A percentile compares a stretch with the other conserved stretches of the same genome.
Evolutionary conservation across 208 protist species (phyloP).

Genomic region (Leishmania tropica): DNA sequence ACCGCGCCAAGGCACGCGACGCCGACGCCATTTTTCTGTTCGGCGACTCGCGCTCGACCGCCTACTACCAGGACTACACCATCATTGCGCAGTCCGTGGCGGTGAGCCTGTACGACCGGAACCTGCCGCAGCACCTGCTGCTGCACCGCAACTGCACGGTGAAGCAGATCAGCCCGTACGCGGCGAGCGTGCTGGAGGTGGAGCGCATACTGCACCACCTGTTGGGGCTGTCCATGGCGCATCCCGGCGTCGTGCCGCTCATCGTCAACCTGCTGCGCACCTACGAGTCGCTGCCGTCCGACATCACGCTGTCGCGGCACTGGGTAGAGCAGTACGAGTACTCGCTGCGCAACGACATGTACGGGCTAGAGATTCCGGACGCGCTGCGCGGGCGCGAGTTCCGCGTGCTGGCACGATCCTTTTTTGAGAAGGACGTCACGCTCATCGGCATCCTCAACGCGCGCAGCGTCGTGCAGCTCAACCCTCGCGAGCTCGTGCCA

Average conservation of each 20-base stretch:
- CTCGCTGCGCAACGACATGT: constrained; percentile 79
- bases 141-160: constrained; percentile 64
- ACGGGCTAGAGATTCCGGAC: constrained; percentile 60
- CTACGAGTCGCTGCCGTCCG: constrained; percentile 67
- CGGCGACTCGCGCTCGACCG: constrained; percentile 63
- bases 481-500: constrained; percentile 51
- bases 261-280: constrained; percentile 83
- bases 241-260: constrained; percentile 76
- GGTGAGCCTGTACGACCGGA: constrained; percentile 62
- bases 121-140: constrained; percentile 79
- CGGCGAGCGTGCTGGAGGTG: constrained; percentile 70
- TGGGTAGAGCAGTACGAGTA: constrained; percentile 88
- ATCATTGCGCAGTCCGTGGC: constrained; percentile 73
- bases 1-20: constrained; percentile 55
- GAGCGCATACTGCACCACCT: constrained; percentile 77
- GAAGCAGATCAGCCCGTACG: constrained; percentile 62
- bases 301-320: constrained; percentile 47
- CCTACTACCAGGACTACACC: constrained; percentile 81
- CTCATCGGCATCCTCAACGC: constrained; percentile 70
- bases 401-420: constrained; percentile 48
- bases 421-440: constrained; percentile 67
- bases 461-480: constrained; percentile 64
- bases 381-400: constrained; percentile 64
- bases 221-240: constrained; percentile 68
- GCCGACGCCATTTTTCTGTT: constrained; percentile 87